phyloP scores from a whole-genome alignment of 306 rosid genomes.

The Rosa lucieae region DNA sequence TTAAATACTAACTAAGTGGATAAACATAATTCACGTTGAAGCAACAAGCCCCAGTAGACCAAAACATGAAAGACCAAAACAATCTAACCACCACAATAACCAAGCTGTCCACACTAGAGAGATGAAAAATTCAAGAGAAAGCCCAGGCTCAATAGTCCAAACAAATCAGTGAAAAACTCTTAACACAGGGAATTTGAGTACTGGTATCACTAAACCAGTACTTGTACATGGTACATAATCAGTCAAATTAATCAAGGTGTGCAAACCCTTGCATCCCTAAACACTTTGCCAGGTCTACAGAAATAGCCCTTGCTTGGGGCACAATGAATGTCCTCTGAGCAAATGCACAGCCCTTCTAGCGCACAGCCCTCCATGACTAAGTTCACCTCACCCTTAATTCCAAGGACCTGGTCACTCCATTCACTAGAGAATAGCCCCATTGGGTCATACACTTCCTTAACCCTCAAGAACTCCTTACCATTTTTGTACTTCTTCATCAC shows the following conservation, averaged over 20 bases:
- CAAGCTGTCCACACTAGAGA: too few relatives aligned
- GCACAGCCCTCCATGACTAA: conserved; percentile 65
- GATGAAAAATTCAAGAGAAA: too few relatives aligned
- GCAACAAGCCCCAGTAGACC: too few relatives aligned
- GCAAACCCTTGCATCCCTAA: conserved; percentile 70
- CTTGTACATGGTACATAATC: neutral
- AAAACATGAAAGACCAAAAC: too few relatives aligned
- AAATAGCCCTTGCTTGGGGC: conserved; percentile 63
- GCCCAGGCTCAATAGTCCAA: too few relatives aligned
- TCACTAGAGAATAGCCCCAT: conserved; percentile 63
- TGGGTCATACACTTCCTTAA: conserved; percentile 51
- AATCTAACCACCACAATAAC: too few relatives aligned
- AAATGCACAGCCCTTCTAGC: conserved; percentile 75
- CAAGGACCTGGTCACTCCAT: conserved; percentile 71
- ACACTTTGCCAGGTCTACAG: conserved; percentile 57
- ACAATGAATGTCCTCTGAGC: conserved; percentile 61
- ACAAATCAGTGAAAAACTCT: too few relatives aligned
- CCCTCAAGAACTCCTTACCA: conserved; percentile 38
- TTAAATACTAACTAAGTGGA: too few relatives aligned
- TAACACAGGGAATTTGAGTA: too few relatives aligned
- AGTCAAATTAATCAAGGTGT: neutral
- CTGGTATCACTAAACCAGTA: too few relatives aligned
- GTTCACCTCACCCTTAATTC: conserved; percentile 40
- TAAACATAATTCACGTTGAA: too few relatives aligned
- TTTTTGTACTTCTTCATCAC: conserved; percentile 48